Percentiles rank a stretch among this genome's conserved stretches.
Conservation (phyloP, 2,329 filamentous ascomycete species). For the Alternaria burnsii region DNA sequence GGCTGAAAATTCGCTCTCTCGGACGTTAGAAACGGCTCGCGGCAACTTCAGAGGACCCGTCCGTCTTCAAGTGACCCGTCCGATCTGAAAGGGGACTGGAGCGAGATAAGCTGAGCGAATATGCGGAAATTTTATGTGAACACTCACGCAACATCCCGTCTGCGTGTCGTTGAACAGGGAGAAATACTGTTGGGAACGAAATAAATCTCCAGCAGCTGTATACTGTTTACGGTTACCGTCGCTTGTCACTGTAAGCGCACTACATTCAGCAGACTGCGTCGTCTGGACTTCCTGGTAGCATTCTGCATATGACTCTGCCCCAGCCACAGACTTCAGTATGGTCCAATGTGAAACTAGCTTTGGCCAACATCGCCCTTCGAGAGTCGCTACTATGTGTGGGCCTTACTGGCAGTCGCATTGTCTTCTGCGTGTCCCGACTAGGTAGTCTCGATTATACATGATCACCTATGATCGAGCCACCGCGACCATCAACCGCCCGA, state of each 20-base stretch:
- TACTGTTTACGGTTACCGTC: background rate
- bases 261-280: constrained; percentile 25
- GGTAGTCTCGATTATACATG: constrained; percentile 3
- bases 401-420: background rate
- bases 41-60: constrained; percentile 18
- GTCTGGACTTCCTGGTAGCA: constrained; percentile 29
- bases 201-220: background rate
- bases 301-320: constrained; percentile 15
- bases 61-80: constrained; percentile 15
- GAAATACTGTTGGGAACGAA: background rate
- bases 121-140: background rate
- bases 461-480: constrained; percentile 14
- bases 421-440: background rate
- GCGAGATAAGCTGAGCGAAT: constrained; percentile 1
- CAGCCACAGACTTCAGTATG: constrained; percentile 14
- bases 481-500: background rate
- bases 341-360: background rate
- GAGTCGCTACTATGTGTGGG: background rate
- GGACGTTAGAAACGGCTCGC: constrained; percentile 30
- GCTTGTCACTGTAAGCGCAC: constrained; percentile 12
- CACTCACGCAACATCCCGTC: constrained; percentile 1
- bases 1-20: constrained; percentile 14
- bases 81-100: constrained; percentile 14
- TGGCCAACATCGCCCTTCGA: background rate
- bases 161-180: background rate